These are phyloP conservation scores for Trichosanthes truncata DNA, from an alignment of 306 rosid species.

Conservation along the genomic window DNA sequence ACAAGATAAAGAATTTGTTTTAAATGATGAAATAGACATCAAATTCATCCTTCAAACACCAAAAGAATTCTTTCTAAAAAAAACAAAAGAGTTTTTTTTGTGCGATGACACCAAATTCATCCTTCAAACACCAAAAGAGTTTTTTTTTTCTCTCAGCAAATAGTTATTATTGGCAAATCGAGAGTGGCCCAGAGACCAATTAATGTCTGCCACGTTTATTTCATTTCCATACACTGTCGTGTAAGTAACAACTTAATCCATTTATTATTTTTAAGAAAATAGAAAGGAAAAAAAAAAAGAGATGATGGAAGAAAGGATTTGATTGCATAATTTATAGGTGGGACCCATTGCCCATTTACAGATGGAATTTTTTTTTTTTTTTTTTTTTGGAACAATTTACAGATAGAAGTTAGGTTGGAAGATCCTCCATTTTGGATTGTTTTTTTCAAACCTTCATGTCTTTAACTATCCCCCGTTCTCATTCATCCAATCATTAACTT, in stretches of 20 bases:
- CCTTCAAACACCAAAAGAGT: too few species aligned
- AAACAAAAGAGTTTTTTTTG: too few species aligned
- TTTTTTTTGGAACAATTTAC: too few species aligned
- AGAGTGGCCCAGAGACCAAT: neutral
- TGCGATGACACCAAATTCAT: too few species aligned
- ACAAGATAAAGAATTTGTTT: too few species aligned
- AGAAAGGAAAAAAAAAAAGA: neutral
- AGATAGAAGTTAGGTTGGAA: slow-evolving; percentile 1
- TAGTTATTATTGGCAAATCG: too few species aligned
- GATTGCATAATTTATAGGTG: neutral
- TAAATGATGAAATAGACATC: too few species aligned
- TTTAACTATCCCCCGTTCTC: neutral
- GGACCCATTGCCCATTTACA: slow-evolving; percentile 4
- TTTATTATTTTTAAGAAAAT: neutral
- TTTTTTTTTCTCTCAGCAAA: too few species aligned
- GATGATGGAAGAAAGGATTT: neutral
- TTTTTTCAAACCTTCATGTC: neutral
- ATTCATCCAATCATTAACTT: neutral
- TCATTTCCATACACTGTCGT: neutral
- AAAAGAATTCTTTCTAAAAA: too few species aligned
- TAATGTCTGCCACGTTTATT: neutral
- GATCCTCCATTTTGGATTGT: neutral
- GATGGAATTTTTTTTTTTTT: too few species aligned
- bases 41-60: too few species aligned
- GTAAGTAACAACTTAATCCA: slow-evolving; percentile 6